Evolutionary conservation across 2,329 filamentous ascomycete species (phyloP), one percentile per base, ranked within the genome.

Genomic region (Bipolaris sorokiniana): DNA sequence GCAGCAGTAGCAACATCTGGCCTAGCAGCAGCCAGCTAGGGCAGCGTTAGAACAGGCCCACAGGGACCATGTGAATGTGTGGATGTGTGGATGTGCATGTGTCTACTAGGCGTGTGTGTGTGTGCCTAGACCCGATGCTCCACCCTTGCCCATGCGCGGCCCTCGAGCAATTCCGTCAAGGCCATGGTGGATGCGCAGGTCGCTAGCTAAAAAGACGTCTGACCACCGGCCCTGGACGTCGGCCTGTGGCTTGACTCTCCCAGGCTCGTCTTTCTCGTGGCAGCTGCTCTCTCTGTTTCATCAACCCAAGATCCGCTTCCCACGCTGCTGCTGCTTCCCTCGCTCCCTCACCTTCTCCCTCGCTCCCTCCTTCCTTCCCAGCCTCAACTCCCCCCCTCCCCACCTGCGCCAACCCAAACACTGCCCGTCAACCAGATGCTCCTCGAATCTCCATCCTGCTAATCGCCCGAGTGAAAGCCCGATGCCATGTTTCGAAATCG

Each of bases 401-500:
- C 33, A 31, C 40, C 23, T 6, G 7, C 7, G 6, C 7, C 23
- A 33, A 28, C 20, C 20, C 20, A 31, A 31, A 13, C 28, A 31
- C 28, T 31, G 10, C 28, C 28, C 28, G 28, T 31, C 28, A 31
- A 5, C 50, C 55, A 49, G 55, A 58, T 58, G 55, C 50, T 45
- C 33, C 40, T 16, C 46, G 18, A 45, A 45, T 16, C 20, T 2
- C 45, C n/a, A 28, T 15, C 26, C 15, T 40, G 26, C 46, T 54
- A 54, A 40, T 46, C 34, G n/a, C 44, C 49, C 51, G 51, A 54
- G 55, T 54, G 55, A 48, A 48, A 22, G 55, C 46, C 49, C 46
- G 55, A 54, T 58, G 55, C 55, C 62, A 62, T 81, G 79, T 81
- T 81, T 76, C 78, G 78, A 65, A 80, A 81, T 67, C 73, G 79